These are phyloP conservation scores for Aspergillus saccharolyticus DNA, from an alignment of 495 filamentous ascomycete species.

Conservation along the genomic window DNA sequence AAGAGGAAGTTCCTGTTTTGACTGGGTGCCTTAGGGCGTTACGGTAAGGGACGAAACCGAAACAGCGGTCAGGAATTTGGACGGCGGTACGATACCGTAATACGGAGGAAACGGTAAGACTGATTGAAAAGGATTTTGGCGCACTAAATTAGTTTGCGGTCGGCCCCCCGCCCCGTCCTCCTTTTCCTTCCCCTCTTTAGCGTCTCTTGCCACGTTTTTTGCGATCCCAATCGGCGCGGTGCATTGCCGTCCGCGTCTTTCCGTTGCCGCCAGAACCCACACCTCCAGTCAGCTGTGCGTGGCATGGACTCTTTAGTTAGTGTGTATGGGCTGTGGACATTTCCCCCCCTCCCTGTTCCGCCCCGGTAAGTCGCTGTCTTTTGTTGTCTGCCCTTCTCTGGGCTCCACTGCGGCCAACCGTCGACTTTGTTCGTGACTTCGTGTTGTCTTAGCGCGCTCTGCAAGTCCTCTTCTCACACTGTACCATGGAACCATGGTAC, in stretches of 20 bases:
- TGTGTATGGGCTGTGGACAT: too few species aligned
- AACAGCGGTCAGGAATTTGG: conserved; percentile 4
- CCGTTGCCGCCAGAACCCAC: conserved; percentile 32
- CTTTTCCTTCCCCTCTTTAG: conserved; percentile 3
- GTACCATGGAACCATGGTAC: conserved; percentile 8
- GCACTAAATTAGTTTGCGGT: not conserved
- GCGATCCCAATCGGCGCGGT: conserved; percentile 32
- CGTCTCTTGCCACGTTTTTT: conserved; percentile 38
- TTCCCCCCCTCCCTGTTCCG: too few species aligned
- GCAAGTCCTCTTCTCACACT: not conserved
- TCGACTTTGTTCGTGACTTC: conserved; percentile 1
- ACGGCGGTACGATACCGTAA: conserved; percentile 4
- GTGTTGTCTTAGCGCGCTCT: conserved; percentile 10
- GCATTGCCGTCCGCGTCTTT: conserved; percentile 42
- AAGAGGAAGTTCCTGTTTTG: not conserved
- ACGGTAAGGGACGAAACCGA: conserved; percentile 5
- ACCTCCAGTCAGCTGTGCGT: conserved; percentile 19
- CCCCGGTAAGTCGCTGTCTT: conserved; percentile 11
- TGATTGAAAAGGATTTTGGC: conserved; percentile 4
- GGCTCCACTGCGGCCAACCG: conserved; percentile 15
- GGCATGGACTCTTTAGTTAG: too few species aligned
- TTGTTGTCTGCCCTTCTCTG: conserved; percentile 1
- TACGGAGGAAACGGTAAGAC: conserved; percentile 11
- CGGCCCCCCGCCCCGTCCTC: not conserved
- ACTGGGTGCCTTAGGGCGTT: not conserved